Evolutionary conservation across 495 filamentous ascomycete genomes (phyloP).

Genomic region (Xylaria telfairii): DNA sequence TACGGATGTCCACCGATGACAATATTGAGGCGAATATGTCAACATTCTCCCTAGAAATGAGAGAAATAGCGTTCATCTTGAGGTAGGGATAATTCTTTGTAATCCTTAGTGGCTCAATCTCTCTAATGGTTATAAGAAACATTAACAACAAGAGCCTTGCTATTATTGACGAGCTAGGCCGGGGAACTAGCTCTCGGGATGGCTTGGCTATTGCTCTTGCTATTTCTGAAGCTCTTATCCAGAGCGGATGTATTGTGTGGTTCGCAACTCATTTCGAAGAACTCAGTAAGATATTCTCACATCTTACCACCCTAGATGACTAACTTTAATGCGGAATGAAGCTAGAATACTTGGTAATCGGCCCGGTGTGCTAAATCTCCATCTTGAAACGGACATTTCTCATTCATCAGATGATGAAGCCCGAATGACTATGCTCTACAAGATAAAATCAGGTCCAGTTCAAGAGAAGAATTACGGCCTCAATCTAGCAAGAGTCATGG

Average conservation of each 20-base stretch:
- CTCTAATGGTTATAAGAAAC: constrained; percentile 53
- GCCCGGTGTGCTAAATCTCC: constrained; percentile 78
- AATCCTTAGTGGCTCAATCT: constrained; percentile 29
- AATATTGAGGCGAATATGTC: constrained; percentile 90
- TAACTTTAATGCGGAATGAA: constrained; percentile 22
- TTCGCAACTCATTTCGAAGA: constrained; percentile 94
- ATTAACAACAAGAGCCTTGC: constrained; percentile 76
- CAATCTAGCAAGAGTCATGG: constrained; percentile 74
- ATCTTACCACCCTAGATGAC: background rate
- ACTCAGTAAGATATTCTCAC: constrained; percentile 52
- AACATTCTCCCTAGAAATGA: constrained; percentile 93
- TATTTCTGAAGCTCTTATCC: constrained; percentile 83
- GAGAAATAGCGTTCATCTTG: constrained; percentile 91
- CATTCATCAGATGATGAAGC: constrained; percentile 46
- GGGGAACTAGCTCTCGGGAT: constrained; percentile 88
- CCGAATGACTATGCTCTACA: constrained; percentile 85
- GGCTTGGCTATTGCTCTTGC: constrained; percentile 89
- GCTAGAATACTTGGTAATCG: constrained; percentile 75
- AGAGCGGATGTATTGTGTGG: constrained; percentile 78
- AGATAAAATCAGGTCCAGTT: constrained; percentile 71
- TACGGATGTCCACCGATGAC: constrained; percentile 84
- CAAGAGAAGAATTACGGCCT: constrained; percentile 80
- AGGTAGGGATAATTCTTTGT: constrained; percentile 54
- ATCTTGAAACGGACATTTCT: constrained; percentile 74
- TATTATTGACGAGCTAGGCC: constrained; percentile 91